Evolutionary conservation across 2,329 filamentous ascomycete species (phyloP), one percentile per base, ranked within the genome.

Genomic region (Trichoderma oligosporum): DNA sequence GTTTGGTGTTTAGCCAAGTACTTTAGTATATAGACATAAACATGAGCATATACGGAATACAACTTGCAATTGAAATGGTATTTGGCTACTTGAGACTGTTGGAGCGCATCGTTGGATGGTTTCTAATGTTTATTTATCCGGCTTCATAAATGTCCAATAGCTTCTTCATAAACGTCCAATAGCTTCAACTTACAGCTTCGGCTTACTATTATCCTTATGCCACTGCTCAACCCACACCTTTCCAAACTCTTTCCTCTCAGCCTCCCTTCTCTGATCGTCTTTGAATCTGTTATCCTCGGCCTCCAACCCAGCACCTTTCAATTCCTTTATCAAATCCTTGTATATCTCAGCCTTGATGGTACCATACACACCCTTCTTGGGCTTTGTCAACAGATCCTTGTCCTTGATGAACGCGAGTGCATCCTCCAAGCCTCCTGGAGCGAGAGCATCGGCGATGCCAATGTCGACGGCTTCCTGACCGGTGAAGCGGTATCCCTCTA

Each of bases 271-370:
- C 60, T 71, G 67, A 51, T 69, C 62, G 9, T 71, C 71, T 44
- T 75, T 74, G 64, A 78, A 79, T 51, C 78, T 72, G 64, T 74
- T 74, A 66, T 84, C 79, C 60, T 79, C 76, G 31, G 66, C 69
- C 27, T 77, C 81, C 63, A 78, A 74, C 25, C 73, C 73, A 56
- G 80, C 76, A 3, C 74, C 74, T 57, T 80, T 80, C 62, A 91
- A 68, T 64, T 83, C 75, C 14, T 70, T 78, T 31, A 91, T 68
- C 6, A 82, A 80, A 67, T 88, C 83, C 20, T 82, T 77, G 70
- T 86, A 91, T 83, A 93, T 87, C 73, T 92, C 89, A 60, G 78
- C 75, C 78, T 91, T 93, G 68, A 94, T 73, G 55, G 78, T 67
- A 3, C 86, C 85, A 68, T 91, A 93, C 24, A 88, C 82, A 9